phyloP scores from a whole-genome alignment of 352 stramenopile species.

The Achlya hypogyna region DNA sequence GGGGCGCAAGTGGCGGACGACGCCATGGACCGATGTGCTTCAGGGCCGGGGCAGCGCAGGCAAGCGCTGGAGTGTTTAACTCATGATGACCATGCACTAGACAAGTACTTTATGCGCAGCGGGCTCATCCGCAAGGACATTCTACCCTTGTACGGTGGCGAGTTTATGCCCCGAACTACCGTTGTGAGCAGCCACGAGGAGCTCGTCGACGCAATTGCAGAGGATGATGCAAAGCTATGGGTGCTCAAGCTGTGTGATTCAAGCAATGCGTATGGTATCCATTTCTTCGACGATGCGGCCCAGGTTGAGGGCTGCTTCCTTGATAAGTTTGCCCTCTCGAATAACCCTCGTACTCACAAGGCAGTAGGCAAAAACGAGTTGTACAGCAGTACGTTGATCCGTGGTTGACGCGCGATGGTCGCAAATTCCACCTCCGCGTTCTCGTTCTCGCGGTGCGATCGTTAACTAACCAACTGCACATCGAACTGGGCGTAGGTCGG shows the following conservation, averaged over 20 bases:
- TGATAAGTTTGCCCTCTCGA: slow-evolving; percentile 4
- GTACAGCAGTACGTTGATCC: slow-evolving; percentile 16
- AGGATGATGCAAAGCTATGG: background rate
- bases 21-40: slow-evolving; percentile 13
- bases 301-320: background rate
- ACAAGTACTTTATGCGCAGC: slow-evolving; percentile 26
- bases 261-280: slow-evolving; percentile 25
- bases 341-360: background rate
- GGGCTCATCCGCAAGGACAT: slow-evolving; percentile 29
- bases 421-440: slow-evolving; percentile 28
- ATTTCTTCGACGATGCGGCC: slow-evolving; percentile 9
- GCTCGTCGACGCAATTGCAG: background rate
- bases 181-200: background rate
- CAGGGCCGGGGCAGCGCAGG: background rate
- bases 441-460: slow-evolving; percentile 19
- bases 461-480: background rate
- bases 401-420: background rate
- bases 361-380: slow-evolving; percentile 16
- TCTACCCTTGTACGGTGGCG: slow-evolving; percentile 14
- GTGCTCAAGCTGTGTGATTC: slow-evolving; percentile 26
- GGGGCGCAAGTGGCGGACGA: slow-evolving; percentile 4
- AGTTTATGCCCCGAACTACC: slow-evolving; percentile 14
- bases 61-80: background rate
- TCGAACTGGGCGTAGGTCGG: slow-evolving; percentile 19
- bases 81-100: background rate